Conservation (phyloP, 2,329 filamentous ascomycete species). For the Massarina eburnea region DNA sequence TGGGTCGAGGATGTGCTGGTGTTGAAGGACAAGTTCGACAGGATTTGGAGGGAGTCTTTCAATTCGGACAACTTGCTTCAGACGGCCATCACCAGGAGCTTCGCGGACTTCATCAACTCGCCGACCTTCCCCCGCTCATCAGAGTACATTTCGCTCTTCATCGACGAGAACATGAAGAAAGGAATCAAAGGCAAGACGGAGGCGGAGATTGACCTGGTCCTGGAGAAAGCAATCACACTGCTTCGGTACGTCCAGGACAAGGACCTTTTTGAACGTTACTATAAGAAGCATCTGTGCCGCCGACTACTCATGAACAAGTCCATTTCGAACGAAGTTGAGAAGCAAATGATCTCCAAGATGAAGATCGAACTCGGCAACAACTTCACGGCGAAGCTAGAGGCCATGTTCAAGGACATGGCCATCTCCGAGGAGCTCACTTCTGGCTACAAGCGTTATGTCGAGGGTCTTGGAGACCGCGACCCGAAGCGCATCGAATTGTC, state of each 20-base stretch:
- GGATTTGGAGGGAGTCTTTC: slow-evolving; percentile 74
- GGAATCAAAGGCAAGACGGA: slow-evolving; percentile 93
- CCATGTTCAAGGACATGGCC: slow-evolving; percentile 97
- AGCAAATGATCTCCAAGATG: slow-evolving; percentile 95
- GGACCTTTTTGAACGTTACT: slow-evolving; percentile 94
- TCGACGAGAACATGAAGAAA: slow-evolving; percentile 94
- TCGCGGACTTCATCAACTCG: slow-evolving; percentile 88
- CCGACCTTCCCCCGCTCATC: slow-evolving; percentile 71
- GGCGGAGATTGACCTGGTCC: slow-evolving; percentile 75
- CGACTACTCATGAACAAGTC: slow-evolving; percentile 86
- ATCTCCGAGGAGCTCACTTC: slow-evolving; percentile 81
- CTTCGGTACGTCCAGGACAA: slow-evolving; percentile 88
- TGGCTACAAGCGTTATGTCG: slow-evolving; percentile 72
- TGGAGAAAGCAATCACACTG: slow-evolving; percentile 87
- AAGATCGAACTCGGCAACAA: slow-evolving; percentile 94
- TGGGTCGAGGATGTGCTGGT: slow-evolving; percentile 91
- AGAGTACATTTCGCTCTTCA: slow-evolving; percentile 93
- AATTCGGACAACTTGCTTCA: slow-evolving; percentile 74
- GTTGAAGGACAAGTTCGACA: slow-evolving; percentile 88
- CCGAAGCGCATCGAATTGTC: slow-evolving; percentile 72
- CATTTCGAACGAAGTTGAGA: slow-evolving; percentile 88
- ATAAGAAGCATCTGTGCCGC: slow-evolving; percentile 93
- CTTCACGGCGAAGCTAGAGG: slow-evolving; percentile 89
- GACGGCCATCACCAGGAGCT: slow-evolving; percentile 80
- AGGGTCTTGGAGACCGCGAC: slow-evolving; percentile 57